Percentiles rank a stretch among this genome's conserved stretches.
Conservation (phyloP, 202 grass and related monocot genomes). For the Hordeum pubiflorum region DNA sequence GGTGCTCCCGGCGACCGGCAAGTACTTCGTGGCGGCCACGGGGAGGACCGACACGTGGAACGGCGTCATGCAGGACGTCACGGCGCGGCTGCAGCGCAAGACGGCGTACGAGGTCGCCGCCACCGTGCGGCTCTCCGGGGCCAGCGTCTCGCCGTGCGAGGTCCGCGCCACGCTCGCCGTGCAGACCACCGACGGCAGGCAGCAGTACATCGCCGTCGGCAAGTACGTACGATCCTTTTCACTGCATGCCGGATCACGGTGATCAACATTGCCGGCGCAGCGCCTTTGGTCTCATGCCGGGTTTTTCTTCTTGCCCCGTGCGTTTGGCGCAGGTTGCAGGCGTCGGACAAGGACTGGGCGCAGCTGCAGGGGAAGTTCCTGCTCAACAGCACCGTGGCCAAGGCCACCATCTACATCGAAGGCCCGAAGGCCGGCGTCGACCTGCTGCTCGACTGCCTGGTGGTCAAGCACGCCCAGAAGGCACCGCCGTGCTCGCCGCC, state of each 20-base stretch:
- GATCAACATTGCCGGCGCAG: not conserved
- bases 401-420: conserved; percentile 67
- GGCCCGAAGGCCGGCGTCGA: conserved; percentile 54
- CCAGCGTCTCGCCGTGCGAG: conserved; percentile 36
- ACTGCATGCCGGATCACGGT: not conserved
- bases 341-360: conserved; percentile 80
- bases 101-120: conserved; percentile 52
- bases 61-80: conserved; percentile 84
- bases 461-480: conserved; percentile 79
- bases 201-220: conserved; percentile 69
- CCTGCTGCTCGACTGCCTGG: conserved; percentile 64
- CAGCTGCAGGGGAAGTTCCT: conserved; percentile 80
- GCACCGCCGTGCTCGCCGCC: conserved; percentile 41
- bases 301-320: too few species aligned
- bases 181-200: conserved; percentile 51
- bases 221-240: conserved; percentile 27
- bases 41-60: conserved; percentile 63
- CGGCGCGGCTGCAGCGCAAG: conserved; percentile 68
- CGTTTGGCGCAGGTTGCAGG: conserved; percentile 34
- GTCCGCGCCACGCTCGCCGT: conserved; percentile 58
- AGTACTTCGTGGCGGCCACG: conserved; percentile 64
- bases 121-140: conserved; percentile 45
- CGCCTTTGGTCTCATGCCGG: not conserved
- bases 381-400: conserved; percentile 53
- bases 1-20: conserved; percentile 55